Evolutionary conservation across 176 grass and related monocot genomes (phyloP), one percentile per base, ranked within the genome.

Genomic region (Triticum monococcum): DNA sequence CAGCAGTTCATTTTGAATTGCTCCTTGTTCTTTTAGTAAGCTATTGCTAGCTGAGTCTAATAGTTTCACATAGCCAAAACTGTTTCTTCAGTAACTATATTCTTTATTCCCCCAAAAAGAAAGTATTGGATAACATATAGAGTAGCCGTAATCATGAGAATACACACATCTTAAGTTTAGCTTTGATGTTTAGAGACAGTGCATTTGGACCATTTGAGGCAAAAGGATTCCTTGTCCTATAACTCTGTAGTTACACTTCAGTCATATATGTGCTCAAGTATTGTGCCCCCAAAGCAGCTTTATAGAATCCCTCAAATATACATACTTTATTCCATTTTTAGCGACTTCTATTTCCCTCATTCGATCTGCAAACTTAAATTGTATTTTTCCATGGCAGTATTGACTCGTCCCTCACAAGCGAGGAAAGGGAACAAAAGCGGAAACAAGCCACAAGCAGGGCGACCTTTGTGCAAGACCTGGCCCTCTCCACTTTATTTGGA

Each of bases 341-440:
- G 41, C 0, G 46, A 75, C 24, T 50, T 50, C 0, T 18, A 76
- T 52, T 30, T 30, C 8, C 14, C 43, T 52, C 20, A 48, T 48
- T 48, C 38, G 26, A 75, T 18, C 32, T 77, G 36, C 6, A 14
- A 64, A 46, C 40, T 54, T 43, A 22, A 65, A 64, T n/a, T 1
- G 0, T 16, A 17, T 4, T 77, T 88, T 64, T 72, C n/a, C 1
- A 70, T 88, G 52, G 52, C 92, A 99, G 97, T 72, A 87, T 92
- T 77, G 92, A 94, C 79, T 81, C 87, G 9, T 91, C 97, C 70
- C 87, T 96, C 31, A 92, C 94, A 41, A 81, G 85, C 5, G 97
- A 99, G 89, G 94, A 99, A 77, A 92, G 94, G 91, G 97, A 93
- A 88, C 90, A 94, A 68, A 99, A 93, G 87, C 86, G 92, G 87